Evolutionary conservation across 768 basidiomycete species (phyloP), one percentile per base, ranked within the genome.

Genomic region (Amanita subjunquillea): DNA sequence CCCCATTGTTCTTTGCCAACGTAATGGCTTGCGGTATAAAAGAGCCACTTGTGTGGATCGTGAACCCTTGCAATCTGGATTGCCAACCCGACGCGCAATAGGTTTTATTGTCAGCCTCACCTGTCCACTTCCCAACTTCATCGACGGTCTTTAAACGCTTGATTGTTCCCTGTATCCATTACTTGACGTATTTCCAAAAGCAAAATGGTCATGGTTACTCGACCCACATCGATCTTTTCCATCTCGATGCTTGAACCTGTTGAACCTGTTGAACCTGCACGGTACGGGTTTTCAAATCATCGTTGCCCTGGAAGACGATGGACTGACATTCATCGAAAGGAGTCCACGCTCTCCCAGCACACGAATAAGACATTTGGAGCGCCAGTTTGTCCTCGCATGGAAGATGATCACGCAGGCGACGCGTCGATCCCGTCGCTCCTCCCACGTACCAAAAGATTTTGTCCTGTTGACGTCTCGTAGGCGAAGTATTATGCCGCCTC

Each of bases 361-460:
- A 69, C 77, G 65, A 56, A 64, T 71, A 10, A 80, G 78, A 55
- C 63, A 63, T 42, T 9, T 85, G 53, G 75, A 80, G 59, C 81
- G 83, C 51, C 78, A 76, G 62, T 65, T 83, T 55, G 64, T 85
- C 50, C 67, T 71, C 40, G 69, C 74, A 8, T 85, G 83, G 83
- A 85, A 85, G 60, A 65, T 72, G 37, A 64, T 85, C 59, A 83
- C 81, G 23, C 68, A 72, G 22, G 66, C 69, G 29, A 72, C 77
- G 30, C 78, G 77, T 56, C 79, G 72, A 50, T 68, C 68, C 32
- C 72, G 75, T 23, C 75, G 79, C 39, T 69, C 72, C 4, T 81
- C 83, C 2, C 62, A 76, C 59, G 67, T 82, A 45, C 74, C 78
- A 29, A 72, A 74, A 22, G 82, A 81, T 61, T 85, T 85, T 62